Evolutionary conservation across 2,329 filamentous ascomycete species (phyloP).

Genomic region (Aspergillus tubingensis): DNA sequence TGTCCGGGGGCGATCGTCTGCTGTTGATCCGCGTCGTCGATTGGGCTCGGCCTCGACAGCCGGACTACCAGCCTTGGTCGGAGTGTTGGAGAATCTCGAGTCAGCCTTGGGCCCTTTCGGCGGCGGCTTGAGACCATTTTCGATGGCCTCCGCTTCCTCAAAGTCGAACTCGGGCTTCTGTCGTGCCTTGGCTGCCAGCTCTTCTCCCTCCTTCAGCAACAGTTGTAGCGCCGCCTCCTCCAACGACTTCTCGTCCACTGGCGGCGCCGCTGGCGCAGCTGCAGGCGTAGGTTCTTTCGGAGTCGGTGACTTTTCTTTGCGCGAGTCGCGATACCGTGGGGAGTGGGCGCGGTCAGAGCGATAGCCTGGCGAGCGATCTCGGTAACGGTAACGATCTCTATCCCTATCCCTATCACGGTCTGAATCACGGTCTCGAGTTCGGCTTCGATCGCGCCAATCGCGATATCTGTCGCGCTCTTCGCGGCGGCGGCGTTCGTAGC

Average conservation of each 20-base stretch:
- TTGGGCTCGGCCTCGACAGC: constrained; percentile 28
- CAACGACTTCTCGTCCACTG: constrained; percentile 56
- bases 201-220: constrained; percentile 57
- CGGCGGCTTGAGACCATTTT: constrained; percentile 40
- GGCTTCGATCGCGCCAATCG: constrained; percentile 41
- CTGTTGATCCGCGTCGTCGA: constrained; percentile 30
- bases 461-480: constrained; percentile 50
- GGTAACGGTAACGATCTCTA: constrained; percentile 29
- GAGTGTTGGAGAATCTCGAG: constrained; percentile 28
- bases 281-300: constrained; percentile 39
- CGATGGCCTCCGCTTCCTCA: constrained; percentile 48
- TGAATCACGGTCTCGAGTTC: constrained; percentile 34
- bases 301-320: constrained; percentile 33
- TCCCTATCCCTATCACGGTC: constrained; percentile 29
- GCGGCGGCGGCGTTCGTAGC: constrained; percentile 46
- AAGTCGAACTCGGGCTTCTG: constrained; percentile 55
- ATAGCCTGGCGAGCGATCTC: constrained; percentile 35
- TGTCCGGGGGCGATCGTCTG: constrained; percentile 30
- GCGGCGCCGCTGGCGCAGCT: constrained; percentile 25
- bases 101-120: constrained; percentile 33
- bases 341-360: constrained; percentile 36
- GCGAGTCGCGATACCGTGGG: constrained; percentile 33
- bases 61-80: constrained; percentile 32
- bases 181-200: constrained; percentile 54
- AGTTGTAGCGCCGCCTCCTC: constrained; percentile 58